phyloP scores from a whole-genome alignment of 257 asterid species.

The Jasminum sambac region DNA sequence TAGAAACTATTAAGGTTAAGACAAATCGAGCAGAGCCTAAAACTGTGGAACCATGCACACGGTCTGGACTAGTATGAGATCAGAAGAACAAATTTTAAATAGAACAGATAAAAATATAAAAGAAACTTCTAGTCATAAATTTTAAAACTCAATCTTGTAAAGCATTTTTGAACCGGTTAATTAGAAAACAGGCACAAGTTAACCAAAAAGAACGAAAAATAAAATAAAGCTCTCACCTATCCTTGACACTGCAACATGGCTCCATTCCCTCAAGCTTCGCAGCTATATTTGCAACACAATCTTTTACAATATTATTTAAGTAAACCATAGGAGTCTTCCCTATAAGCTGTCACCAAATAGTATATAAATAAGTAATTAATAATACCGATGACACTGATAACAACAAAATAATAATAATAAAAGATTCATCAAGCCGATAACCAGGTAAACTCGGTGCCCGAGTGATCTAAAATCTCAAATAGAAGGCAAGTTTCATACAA shows the following conservation, averaged over 20 bases:
- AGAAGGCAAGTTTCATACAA: background rate
- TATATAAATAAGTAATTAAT: too few relatives aligned
- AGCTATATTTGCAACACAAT: conserved; percentile 86
- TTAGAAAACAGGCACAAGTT: background rate
- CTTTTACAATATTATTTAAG: conserved; percentile 75
- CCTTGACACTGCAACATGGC: conserved; percentile 98
- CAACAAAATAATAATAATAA: conserved; percentile 16
- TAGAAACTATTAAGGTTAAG: background rate
- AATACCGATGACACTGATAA: too few relatives aligned
- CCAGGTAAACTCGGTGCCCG: background rate
- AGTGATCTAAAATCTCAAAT: background rate
- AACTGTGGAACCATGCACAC: background rate
- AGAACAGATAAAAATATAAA: background rate
- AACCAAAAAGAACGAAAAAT: conserved; percentile 1
- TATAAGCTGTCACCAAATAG: conserved; percentile 66
- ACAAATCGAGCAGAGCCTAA: background rate
- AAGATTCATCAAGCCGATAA: background rate
- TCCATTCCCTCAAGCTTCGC: conserved; percentile 98
- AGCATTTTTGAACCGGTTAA: conserved; percentile 9
- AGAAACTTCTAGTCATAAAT: background rate
- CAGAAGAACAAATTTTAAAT: background rate
- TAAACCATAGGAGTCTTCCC: conserved; percentile 99
- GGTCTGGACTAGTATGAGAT: background rate
- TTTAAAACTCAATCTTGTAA: background rate
- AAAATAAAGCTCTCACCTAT: conserved; percentile 55